Base-by-base conservation (phyloP, 441 rosid genomes). In the Corymbia calophylla region DNA sequence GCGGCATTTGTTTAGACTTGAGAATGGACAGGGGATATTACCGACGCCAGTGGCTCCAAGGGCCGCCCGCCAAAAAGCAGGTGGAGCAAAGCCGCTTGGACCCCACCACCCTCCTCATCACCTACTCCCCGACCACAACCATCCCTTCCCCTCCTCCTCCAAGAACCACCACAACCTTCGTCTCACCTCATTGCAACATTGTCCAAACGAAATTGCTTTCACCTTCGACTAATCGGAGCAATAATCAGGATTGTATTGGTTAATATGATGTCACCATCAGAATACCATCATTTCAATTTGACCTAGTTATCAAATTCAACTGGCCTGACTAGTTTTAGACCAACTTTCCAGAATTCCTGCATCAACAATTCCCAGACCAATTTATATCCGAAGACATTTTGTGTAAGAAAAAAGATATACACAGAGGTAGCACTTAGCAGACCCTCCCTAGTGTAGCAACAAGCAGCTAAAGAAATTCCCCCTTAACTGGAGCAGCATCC, bases 401-500 rank as follows among this genome's bases (percentile, higher is more conserved):
- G 27, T 56, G 64, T 86, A 55, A 86, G 21, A 84, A 1, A 39
- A 86, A 86, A 56, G 44, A 9, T 21, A 56, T 56, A 23, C 27
- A 56, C 29, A 56, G 27, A 4, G 60, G 5, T 8, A 55, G 60
- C 23, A 21, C 60, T 4, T 56, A 56, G 60, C 60, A 56, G 27
- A 56, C 29, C 29, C 29, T 56, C 62, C 62, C 62, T 56, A 9
- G 6, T 56, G 6, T 56, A 56, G 62, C 62, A 9, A 56, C 62
- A 56, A 56, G 62, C 62, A 56, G 62, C 62, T 9, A 56, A 23
- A 56, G 62, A 56, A 56, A 56, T 12, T 27, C 6, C 19, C 19
- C 53, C 77, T 87, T 92, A 92, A 60, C 89, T 92, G 31, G 92
- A 92, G 92, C 93, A 92, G 90, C 93, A 92, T 49, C 92, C 92